A percentile compares a stretch with the other conserved stretches of the same genome.
phyloP scores from a whole-genome alignment of 2,329 filamentous ascomycete species.

The Cladosporium sphaerospermum region DNA sequence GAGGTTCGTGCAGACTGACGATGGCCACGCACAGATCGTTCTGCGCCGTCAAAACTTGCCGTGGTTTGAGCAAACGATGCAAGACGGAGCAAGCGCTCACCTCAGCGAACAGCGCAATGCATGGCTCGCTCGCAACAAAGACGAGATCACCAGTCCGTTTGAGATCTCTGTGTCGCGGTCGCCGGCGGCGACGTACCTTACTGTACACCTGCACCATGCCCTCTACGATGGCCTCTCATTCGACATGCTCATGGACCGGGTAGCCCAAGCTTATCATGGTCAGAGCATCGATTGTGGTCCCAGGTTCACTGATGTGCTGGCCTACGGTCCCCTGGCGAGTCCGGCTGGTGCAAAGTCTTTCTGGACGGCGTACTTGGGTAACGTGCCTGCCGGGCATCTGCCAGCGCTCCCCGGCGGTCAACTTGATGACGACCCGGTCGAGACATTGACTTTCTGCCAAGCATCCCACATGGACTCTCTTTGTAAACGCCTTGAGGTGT shows the following conservation, averaged over 20 bases:
- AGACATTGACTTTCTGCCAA: background rate
- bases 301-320: conserved; percentile 60
- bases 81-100: background rate
- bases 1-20: conserved; percentile 63
- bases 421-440: background rate
- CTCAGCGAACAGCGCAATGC: conserved; percentile 35
- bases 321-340: conserved; percentile 59
- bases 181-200: conserved; percentile 36
- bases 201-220: conserved; percentile 73
- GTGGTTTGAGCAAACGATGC: background rate
- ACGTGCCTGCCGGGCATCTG: background rate
- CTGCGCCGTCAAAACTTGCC: conserved; percentile 34
- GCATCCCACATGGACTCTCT: conserved; percentile 29
- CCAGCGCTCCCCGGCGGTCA: background rate
- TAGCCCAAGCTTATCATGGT: conserved; percentile 49
- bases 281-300: conserved; percentile 35
- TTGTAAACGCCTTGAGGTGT: conserved; percentile 59
- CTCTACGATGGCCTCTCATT: conserved; percentile 83
- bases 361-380: conserved; percentile 47
- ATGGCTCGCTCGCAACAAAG: conserved; percentile 52
- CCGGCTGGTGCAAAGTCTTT: conserved; percentile 51
- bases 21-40: conserved; percentile 72
- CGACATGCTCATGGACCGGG: conserved; percentile 55
- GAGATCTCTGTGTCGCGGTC: conserved; percentile 42
- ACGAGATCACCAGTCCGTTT: conserved; percentile 47